These are phyloP conservation scores for Heliamphora pulchella DNA, from an alignment of 179 eudicot species.

Conservation along the genomic window DNA sequence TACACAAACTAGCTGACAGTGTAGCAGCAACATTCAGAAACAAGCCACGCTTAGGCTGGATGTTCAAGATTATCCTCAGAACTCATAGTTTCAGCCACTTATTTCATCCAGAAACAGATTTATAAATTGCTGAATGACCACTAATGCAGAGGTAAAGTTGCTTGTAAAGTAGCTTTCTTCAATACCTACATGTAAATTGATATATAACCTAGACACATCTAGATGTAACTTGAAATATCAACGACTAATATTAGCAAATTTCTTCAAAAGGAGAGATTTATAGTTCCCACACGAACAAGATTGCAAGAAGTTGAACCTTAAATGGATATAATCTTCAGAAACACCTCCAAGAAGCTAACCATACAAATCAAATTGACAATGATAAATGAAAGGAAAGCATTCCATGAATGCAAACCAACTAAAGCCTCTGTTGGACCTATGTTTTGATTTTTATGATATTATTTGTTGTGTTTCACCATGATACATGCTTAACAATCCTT, in stretches of 20 bases:
- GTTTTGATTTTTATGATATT: too few relatives aligned
- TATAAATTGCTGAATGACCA: not conserved
- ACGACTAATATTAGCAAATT: not conserved
- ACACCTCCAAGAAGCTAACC: not conserved
- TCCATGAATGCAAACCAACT: not conserved
- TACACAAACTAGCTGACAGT: too few relatives aligned
- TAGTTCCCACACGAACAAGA: not conserved
- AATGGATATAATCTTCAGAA: not conserved
- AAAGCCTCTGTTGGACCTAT: not conserved
- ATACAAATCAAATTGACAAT: not conserved
- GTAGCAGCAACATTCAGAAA: too few relatives aligned
- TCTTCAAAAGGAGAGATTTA: not conserved
- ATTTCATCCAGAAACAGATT: not conserved
- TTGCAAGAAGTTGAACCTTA: not conserved
- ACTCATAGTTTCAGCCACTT: not conserved
- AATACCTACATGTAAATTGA: not conserved
- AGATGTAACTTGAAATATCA: not conserved
- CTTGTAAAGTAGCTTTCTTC: not conserved
- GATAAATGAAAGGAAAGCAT: not conserved
- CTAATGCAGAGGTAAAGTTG: not conserved
- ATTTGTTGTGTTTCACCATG: too few relatives aligned
- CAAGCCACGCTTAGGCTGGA: not conserved
- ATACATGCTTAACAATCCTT: too few relatives aligned
- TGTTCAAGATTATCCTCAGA: not conserved
- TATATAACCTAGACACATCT: not conserved